These are phyloP conservation scores for Beta lomatogona DNA, from an alignment of 179 eudicot species.

Conservation along the genomic window DNA sequence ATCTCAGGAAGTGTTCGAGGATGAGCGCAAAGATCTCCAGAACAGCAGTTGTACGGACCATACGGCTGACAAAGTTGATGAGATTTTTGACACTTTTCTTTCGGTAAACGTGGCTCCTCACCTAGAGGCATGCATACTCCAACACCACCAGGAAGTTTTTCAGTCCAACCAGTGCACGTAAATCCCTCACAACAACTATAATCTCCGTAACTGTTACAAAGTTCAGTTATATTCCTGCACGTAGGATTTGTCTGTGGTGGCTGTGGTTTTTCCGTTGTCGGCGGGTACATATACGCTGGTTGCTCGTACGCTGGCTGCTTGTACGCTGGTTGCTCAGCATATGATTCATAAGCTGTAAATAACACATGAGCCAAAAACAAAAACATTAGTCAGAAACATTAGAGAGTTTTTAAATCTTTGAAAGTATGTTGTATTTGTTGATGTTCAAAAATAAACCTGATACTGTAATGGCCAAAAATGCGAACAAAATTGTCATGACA, in stretches of 20 bases:
- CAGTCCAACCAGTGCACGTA: background rate
- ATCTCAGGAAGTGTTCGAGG: background rate
- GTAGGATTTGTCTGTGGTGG: background rate
- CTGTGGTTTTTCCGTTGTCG: background rate
- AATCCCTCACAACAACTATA: constrained; percentile 11
- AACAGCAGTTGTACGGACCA: background rate
- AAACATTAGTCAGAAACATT: no score
- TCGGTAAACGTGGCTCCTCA: background rate
- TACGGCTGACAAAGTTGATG: background rate
- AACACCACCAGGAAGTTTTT: background rate
- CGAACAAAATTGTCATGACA: background rate
- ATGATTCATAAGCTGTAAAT: background rate
- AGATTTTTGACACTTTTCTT: background rate
- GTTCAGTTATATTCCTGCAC: background rate
- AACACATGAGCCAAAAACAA: background rate
- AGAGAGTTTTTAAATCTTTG: no score
- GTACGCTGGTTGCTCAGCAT: background rate
- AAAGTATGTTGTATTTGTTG: no score
- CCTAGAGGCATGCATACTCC: constrained; percentile 9
- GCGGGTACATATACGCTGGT: background rate
- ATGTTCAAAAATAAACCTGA: background rate
- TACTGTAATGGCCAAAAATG: background rate
- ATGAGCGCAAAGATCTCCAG: background rate
- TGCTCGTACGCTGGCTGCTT: background rate
- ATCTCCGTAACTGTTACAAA: constrained; percentile 3